Conservation (phyloP, 305 asterid genomes). For the Galium porrigens region DNA sequence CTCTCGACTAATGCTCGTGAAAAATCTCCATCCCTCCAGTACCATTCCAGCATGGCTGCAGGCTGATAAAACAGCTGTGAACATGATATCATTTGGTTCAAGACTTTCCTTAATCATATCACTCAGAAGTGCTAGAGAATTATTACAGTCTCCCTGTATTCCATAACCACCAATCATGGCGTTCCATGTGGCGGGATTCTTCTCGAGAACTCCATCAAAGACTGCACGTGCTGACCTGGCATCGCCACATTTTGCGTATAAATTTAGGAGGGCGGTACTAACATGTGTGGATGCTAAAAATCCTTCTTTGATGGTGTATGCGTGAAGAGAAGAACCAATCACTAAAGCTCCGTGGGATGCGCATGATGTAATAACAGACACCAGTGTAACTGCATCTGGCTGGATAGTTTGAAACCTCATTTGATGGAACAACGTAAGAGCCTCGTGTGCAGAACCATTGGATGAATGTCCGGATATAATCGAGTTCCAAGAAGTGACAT, state of each 20-base stretch:
- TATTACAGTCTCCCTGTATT: constrained; percentile 32
- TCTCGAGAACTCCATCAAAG: constrained; percentile 35
- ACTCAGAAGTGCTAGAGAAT: constrained; percentile 25
- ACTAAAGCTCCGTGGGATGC: constrained; percentile 24
- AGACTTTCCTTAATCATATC: constrained; percentile 31
- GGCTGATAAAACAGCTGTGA: constrained; percentile 36
- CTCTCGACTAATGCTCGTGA: constrained; percentile 25
- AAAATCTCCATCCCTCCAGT: constrained; percentile 37
- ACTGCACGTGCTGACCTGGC: constrained; percentile 33
- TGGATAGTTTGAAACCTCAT: constrained; percentile 29
- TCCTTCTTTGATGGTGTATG: constrained; percentile 33
- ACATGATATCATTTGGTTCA: constrained; percentile 36
- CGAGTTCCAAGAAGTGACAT: constrained; percentile 44
- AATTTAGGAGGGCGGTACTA: constrained; percentile 40
- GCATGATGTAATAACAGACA: constrained; percentile 35
- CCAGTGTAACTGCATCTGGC: constrained; percentile 37
- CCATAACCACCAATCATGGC: constrained; percentile 46
- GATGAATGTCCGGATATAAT: constrained; percentile 30
- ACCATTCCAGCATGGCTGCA: constrained; percentile 43
- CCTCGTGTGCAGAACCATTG: constrained; percentile 26
- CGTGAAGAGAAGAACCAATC: constrained; percentile 39
- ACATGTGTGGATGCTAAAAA: constrained; percentile 25
- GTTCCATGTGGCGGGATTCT: constrained; percentile 35
- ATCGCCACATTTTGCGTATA: constrained; percentile 46
- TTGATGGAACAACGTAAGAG: constrained; percentile 26